Evolutionary conservation across 371 early-diverging fungal species (phyloP), one percentile per base, ranked within the genome.

Genomic region (Mucor circinelloides): DNA sequence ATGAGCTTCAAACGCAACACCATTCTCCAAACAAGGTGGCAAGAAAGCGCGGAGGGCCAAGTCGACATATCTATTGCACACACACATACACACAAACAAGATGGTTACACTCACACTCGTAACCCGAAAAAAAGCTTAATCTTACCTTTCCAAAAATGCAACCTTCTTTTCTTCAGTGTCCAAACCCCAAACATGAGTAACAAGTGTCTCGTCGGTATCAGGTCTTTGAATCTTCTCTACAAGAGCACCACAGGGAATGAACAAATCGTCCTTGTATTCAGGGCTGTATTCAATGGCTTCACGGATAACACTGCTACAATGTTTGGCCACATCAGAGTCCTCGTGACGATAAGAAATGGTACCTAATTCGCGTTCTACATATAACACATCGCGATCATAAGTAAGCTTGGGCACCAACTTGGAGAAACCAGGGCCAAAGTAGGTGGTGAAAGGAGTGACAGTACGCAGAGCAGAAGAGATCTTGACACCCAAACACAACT

Each of bases 1-100:
- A 68, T 92, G 93, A 8, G 90, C 85, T 70, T 91, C 93, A 68
- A 90, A 91, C 2, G 91, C 87, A 60, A 90, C 89, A 54, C 91
- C 91, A 64, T 89, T 86, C 62, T 83, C 74, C 10, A 90, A 66
- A 40, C 83, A 79, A 15, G 90, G 89, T 9, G 91, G 90, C 46
- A 92, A 64, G 68, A 91, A 86, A 12, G 89, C 87, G 57, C 83
- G 77, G 28, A 92, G 72, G 31, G 86, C 82, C 23, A 83, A 72
- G 19, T 79, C 70, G 48, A 79, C 69, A 61, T 83, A 88, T 54
- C 79, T 67, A 56, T n/a, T 12, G 28, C 13, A 54, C 46, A 54
- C 28, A n/a, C n/a, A n/a, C n/a, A n/a, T n/a, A n/a, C n/a, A n/a
- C n/a, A n/a, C n/a, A n/a, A n/a, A n/a, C n/a, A n/a, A n/a, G n/a